These are phyloP conservation scores for Calonectria pteridis DNA, from an alignment of 2,329 filamentous ascomycete species.

Conservation along the genomic window DNA sequence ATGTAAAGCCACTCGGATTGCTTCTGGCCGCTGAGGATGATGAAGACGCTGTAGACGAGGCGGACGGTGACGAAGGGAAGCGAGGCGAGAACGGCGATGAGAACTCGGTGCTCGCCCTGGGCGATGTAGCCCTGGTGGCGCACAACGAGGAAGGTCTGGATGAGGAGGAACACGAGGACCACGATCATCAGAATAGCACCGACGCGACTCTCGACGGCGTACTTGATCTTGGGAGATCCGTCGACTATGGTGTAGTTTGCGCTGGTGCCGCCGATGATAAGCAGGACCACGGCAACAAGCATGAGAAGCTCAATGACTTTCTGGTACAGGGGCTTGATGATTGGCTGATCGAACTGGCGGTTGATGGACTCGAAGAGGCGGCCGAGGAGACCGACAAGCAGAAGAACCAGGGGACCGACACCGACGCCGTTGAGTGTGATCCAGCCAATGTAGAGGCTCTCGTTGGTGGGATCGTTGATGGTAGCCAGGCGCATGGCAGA, in stretches of 20 bases:
- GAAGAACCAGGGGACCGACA: conserved; percentile 61
- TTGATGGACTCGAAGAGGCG: conserved; percentile 62
- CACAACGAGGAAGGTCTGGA: conserved; percentile 54
- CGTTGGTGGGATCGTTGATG: conserved; percentile 64
- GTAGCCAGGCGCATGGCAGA: conserved; percentile 58
- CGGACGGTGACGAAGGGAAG: conserved; percentile 51
- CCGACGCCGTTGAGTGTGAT: conserved; percentile 48
- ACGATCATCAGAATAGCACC: conserved; percentile 49
- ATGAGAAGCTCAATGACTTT: conserved; percentile 57
- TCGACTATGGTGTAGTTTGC: conserved; percentile 38
- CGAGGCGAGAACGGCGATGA: conserved; percentile 56
- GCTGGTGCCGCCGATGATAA: conserved; percentile 49
- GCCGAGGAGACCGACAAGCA: conserved; percentile 49
- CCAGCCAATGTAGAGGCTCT: conserved; percentile 50
- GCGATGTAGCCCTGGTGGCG: conserved; percentile 55
- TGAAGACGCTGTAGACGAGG: conserved; percentile 46
- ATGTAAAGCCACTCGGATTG: conserved; percentile 49
- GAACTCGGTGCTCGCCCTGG: conserved; percentile 67
- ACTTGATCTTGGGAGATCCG: conserved; percentile 42
- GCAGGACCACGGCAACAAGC: conserved; percentile 53
- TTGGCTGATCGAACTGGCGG: conserved; percentile 47
- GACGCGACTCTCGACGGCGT: conserved; percentile 43
- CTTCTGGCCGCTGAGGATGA: conserved; percentile 45
- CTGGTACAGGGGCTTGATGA: conserved; percentile 47
- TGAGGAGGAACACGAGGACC: conserved; percentile 55